Percentiles rank a stretch among this genome's conserved stretches.
Conservation (phyloP, 192 early-diverging fungal species). For the Chytriomyces sp. region DNA sequence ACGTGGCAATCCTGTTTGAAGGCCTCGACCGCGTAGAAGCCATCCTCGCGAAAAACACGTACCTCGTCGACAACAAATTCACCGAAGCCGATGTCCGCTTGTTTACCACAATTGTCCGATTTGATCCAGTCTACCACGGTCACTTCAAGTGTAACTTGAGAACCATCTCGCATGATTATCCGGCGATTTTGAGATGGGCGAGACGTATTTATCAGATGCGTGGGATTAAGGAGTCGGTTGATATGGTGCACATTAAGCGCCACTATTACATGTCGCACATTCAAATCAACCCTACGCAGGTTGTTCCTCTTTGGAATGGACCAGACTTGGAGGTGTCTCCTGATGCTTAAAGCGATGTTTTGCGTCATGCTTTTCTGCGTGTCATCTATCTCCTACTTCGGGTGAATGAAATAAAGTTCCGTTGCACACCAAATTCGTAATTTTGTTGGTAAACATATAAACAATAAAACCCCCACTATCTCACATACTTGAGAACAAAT, state of each 20-base stretch:
- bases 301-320: constrained; percentile 74
- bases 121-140: constrained; percentile 89
- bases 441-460: no score
- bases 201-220: constrained; percentile 82
- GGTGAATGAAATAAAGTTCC: no score
- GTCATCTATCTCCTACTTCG: no score
- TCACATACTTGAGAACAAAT: constrained; percentile 19
- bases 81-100: constrained; percentile 96
- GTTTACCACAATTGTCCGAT: constrained; percentile 93
- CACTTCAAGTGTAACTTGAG: constrained; percentile 96
- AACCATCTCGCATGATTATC: constrained; percentile 86
- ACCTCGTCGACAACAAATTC: constrained; percentile 76
- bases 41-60: constrained; percentile 67
- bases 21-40: constrained; percentile 84
- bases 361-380: no score
- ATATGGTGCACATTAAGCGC: constrained; percentile 95
- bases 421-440: no score
- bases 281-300: constrained; percentile 88
- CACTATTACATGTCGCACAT: constrained; percentile 91
- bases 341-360: background rate
- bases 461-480: no score
- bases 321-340: constrained; percentile 27
- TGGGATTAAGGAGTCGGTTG: constrained; percentile 76
- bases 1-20: constrained; percentile 74
- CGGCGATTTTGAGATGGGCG: constrained; percentile 84